phyloP scores from a whole-genome alignment of 2,329 filamentous ascomycete species.

The Trichoderma atrobrunneum region DNA sequence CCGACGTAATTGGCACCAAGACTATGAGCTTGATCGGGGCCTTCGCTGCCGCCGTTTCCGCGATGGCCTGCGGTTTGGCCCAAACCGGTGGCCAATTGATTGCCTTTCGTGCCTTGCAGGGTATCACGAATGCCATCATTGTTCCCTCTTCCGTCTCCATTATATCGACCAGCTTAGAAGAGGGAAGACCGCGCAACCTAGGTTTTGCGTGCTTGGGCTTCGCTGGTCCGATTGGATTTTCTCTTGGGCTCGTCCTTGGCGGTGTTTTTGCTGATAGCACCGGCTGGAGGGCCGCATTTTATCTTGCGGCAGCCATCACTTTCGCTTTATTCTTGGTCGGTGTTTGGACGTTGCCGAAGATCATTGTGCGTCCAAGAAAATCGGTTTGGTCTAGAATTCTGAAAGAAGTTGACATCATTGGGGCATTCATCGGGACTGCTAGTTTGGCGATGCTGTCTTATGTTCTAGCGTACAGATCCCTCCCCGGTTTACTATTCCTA shows the following conservation, averaged over 20 bases:
- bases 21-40: conserved; percentile 35
- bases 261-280: conserved; percentile 46
- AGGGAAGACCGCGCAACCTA: conserved; percentile 38
- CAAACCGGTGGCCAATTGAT: conserved; percentile 35
- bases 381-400: conserved; percentile 25
- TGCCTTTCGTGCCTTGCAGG: conserved; percentile 39
- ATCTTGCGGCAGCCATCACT: conserved; percentile 36
- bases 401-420: conserved; percentile 51
- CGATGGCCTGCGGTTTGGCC: conserved; percentile 33
- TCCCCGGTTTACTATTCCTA: neutral
- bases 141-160: conserved; percentile 37
- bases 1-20: conserved; percentile 37
- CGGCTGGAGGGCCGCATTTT: conserved; percentile 50
- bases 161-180: conserved; percentile 31
- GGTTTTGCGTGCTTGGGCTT: conserved; percentile 45
- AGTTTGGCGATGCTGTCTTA: conserved; percentile 51
- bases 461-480: conserved; percentile 47
- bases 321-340: conserved; percentile 36
- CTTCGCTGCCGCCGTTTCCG: conserved; percentile 30
- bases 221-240: conserved; percentile 48
- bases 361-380: conserved; percentile 19
- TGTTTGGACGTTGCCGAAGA: conserved; percentile 36
- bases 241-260: conserved; percentile 48
- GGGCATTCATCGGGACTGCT: conserved; percentile 45
- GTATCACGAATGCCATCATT: conserved; percentile 37